phyloP scores from a whole-genome alignment of 768 basidiomycete genomes.

The Tylopilus rubrobrunneus region DNA sequence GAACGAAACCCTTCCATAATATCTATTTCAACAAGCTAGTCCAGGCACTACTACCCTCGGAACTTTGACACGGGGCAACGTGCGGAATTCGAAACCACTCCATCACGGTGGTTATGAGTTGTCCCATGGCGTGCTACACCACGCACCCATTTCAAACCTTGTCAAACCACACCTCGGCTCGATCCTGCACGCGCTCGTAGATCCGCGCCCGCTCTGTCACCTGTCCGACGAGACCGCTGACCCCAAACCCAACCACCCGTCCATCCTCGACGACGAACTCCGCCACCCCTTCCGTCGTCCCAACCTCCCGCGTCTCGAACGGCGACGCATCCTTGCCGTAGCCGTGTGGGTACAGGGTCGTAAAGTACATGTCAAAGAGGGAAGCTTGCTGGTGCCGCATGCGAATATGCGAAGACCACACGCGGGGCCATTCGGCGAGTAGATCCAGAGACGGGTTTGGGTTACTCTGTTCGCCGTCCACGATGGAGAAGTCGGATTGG shows the following conservation, averaged over 20 bases:
- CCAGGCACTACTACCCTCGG: no score
- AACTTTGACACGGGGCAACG: no score
- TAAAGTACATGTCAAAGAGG: constrained; percentile 19
- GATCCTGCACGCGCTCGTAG: constrained; percentile 19
- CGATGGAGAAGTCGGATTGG: constrained; percentile 25
- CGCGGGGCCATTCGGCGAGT: constrained; percentile 30
- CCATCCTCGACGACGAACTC: constrained; percentile 27
- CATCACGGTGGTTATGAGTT: no score
- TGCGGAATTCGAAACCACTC: no score
- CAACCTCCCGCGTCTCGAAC: constrained; percentile 21
- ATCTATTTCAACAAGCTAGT: no score
- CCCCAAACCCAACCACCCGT: constrained; percentile 29
- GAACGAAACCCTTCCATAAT: no score
- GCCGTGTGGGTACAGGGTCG: constrained; percentile 34
- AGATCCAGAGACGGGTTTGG: constrained; percentile 14
- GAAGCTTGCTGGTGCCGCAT: constrained; percentile 17
- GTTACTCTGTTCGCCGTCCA: constrained; percentile 16
- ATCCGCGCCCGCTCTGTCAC: constrained; percentile 22
- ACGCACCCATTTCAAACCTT: background rate
- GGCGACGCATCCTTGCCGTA: constrained; percentile 36
- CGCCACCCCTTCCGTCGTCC: background rate
- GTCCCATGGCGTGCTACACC: no score
- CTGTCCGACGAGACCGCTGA: constrained; percentile 13
- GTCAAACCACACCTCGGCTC: constrained; percentile 33
- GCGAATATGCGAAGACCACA: constrained; percentile 38